A percentile compares a stretch with the other conserved stretches of the same genome.
These are phyloP conservation scores for Plasmodium gonderi DNA, from an alignment of 169 alveolate genomes.

Conservation along the genomic window DNA sequence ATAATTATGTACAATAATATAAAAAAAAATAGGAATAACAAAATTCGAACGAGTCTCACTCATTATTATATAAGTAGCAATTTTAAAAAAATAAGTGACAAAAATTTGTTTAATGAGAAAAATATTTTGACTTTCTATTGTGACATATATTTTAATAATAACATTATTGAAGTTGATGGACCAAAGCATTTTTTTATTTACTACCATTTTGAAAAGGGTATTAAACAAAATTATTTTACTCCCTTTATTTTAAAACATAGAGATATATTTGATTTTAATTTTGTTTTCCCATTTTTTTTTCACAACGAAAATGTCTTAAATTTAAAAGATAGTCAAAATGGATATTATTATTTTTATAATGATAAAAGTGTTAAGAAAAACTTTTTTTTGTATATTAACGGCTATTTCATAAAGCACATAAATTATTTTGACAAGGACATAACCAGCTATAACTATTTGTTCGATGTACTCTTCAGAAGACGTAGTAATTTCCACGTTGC, in stretches of 20 bases:
- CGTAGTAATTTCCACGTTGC: conserved; percentile 11
- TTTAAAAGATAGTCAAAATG: not conserved
- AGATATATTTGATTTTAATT: conserved; percentile 39
- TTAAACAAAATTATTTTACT: not conserved
- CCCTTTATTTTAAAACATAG: conserved; percentile 34
- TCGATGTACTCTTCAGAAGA: conserved; percentile 36
- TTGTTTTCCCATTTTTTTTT: conserved; percentile 66
- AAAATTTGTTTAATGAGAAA: conserved; percentile 48
- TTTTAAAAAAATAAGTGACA: conserved; percentile 30
- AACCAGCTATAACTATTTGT: conserved; percentile 44
- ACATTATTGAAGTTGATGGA: conserved; percentile 71
- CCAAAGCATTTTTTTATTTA: conserved; percentile 71
- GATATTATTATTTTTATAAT: conserved; percentile 30
- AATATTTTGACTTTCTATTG: conserved; percentile 69
- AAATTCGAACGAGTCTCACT: conserved; percentile 70
- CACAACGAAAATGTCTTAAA: not conserved
- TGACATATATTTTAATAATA: conserved; percentile 71
- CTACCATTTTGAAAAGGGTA: not conserved
- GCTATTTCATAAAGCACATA: conserved; percentile 66
- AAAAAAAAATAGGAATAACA: conserved; percentile 70
- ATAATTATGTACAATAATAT: conserved; percentile 21
- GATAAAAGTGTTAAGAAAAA: conserved; percentile 64
- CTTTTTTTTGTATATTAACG: conserved; percentile 51
- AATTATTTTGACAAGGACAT: conserved; percentile 48
- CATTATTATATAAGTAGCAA: conserved; percentile 72